A percentile compares a stretch with the other conserved stretches of the same genome.
Evolutionary conservation across 345 rosid species (phyloP).

Genomic region (Theobroma cacao): DNA sequence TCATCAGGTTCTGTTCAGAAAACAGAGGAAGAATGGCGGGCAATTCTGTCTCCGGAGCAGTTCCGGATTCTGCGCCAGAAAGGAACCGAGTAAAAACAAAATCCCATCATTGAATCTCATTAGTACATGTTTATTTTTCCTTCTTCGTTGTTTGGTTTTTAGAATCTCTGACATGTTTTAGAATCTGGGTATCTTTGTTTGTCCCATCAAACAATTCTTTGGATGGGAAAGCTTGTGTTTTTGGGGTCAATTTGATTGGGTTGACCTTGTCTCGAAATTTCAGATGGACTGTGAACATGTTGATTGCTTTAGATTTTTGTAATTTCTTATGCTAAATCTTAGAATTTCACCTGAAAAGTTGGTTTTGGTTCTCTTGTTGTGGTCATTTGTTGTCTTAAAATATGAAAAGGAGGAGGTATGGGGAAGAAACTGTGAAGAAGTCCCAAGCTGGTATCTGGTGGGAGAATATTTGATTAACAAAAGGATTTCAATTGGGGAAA

Average conservation of each 20-base stretch:
- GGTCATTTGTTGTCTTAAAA: neutral
- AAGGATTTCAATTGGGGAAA: neutral
- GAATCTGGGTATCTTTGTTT: conserved; percentile 6
- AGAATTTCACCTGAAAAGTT: neutral
- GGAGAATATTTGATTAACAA: neutral
- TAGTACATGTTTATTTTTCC: neutral
- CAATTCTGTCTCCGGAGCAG: conserved; percentile 61
- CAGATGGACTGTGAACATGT: neutral
- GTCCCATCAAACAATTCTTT: neutral
- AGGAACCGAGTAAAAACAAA: conserved; percentile 53
- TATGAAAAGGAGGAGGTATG: neutral
- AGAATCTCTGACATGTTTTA: neutral
- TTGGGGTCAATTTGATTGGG: neutral
- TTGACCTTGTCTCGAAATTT: neutral
- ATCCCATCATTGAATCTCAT: neutral
- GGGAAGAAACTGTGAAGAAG: neutral
- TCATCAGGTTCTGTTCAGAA: conserved; percentile 17
- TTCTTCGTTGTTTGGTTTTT: neutral
- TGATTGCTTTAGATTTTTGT: neutral
- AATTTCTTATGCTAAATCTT: neutral
- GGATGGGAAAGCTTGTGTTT: neutral
- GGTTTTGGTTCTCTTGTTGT: neutral
- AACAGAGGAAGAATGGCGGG: conserved; percentile 67
- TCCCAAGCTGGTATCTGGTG: neutral
- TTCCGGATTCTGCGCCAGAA: conserved; percentile 63